Evolutionary conservation across 495 filamentous ascomycete species (phyloP), one percentile per base, ranked within the genome.

Genomic region (Durotheca rogersii): DNA sequence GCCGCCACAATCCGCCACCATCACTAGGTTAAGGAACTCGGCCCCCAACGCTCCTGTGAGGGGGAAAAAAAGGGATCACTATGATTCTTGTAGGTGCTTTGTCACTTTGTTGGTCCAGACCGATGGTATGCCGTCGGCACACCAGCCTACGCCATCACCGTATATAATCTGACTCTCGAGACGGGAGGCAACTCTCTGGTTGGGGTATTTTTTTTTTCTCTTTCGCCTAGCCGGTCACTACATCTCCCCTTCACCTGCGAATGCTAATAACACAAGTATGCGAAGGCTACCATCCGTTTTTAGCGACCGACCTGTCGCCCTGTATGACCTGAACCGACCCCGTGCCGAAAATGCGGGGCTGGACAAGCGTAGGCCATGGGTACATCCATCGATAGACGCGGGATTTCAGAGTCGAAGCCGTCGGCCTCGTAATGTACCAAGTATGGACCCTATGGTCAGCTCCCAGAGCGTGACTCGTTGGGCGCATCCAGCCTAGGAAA

Each of bases 181-280:
- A n/a, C n/a, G n/a, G n/a, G n/a, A n/a, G n/a, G n/a, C n/a, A n/a
- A n/a, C n/a, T 9, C 23, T 27, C 23, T 9, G 48, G 44, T 43
- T 25, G 36, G 32, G 16, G 37, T 34, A 48, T 48, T 49, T 42
- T 25, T 33, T 39, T 19, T 32, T 39, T 47, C 36, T 39, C 21
- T 43, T 48, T 37, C 44, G 34, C 53, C 35, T 58, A 53, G 9
- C 23, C 29, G 44, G 43, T 49, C 38, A 17, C 29, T 39, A 15
- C 31, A 33, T 41, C 38, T 4, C 23, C 38, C 21, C 37, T 48
- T 32, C 49, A 34, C 53, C 30, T 58, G 53, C 12, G 40, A 35
- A 31, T 20, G 41, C 49, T 58, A 53, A 58, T 58, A 53, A 46
- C 41, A 58, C 50, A 51, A 29, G 17, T 39, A 48, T n/a, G n/a